These are phyloP conservation scores for Arachis stenosperma DNA, from an alignment of 306 rosid genomes.

Conservation along the genomic window DNA sequence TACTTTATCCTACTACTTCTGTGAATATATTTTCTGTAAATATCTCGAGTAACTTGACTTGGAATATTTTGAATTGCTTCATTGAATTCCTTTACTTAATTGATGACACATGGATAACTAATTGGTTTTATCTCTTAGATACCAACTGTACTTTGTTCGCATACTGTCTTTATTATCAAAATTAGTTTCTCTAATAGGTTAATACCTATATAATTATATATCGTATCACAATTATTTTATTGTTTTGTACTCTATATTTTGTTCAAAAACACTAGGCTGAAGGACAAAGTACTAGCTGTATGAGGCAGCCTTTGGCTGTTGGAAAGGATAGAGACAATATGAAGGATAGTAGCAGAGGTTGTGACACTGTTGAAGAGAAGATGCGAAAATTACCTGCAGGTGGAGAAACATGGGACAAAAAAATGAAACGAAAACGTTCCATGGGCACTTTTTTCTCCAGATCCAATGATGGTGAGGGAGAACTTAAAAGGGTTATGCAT, in stretches of 20 bases:
- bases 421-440: conserved; percentile 80
- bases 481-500: conserved; percentile 60
- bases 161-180: background rate
- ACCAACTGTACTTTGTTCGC: conserved; percentile 9
- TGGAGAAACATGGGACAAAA: conserved; percentile 79
- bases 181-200: background rate
- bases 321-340: conserved; percentile 68
- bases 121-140: conserved; percentile 26
- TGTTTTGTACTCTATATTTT: conserved; percentile 24
- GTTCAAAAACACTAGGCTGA: conserved; percentile 59
- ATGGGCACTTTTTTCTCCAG: conserved; percentile 58
- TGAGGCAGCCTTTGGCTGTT: conserved; percentile 58
- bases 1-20: conserved; percentile 7
- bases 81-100: conserved; percentile 18
- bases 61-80: conserved; percentile 27
- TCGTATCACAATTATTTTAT: background rate
- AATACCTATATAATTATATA: conserved; percentile 13
- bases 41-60: conserved; percentile 28
- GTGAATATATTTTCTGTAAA: conserved; percentile 24
- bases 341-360: conserved; percentile 63
- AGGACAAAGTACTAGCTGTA: conserved; percentile 55
- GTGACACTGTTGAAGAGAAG: conserved; percentile 78
- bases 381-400: conserved; percentile 69
- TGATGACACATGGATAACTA: conserved; percentile 18
- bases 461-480: conserved; percentile 70